Base-by-base conservation (phyloP, 1,284 basidiomycete species). In the Papiliotrema fonsecae region DNA sequence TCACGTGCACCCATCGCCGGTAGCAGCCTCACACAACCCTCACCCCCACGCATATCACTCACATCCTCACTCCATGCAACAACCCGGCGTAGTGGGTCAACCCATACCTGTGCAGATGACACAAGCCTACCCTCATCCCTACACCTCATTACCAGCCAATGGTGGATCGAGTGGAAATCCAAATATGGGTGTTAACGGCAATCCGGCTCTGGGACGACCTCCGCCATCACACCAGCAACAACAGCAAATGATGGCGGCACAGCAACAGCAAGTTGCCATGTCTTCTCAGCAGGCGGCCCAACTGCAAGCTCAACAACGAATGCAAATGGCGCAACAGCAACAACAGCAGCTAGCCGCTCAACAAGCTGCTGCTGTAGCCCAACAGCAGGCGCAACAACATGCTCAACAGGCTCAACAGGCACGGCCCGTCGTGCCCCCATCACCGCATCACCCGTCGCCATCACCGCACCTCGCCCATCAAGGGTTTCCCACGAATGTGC, bases 401-500 rank as follows among this genome's bases (percentile, higher is more conserved):
- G 56, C 58, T 31, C 61, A 60, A 31, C 54, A 53, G 27, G 49
- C 51, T 16, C 47, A 50, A 37, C 58, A 58, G 41, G 47, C 37
- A 28, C 44, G 51, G 24, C 47, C 52, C 22, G 51, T 48, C 26
- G 49, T 62, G 16, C 58, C 64, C 19, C 60, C 61, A 18, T 58
- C 58, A 18, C 63, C 62, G 16, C 64, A 65, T 49, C 64, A 66
- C 45, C 64, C 64, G 3, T 58, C 60, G 9, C 63, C 66, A 28
- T 69, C 65, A 10, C 69, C 69, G 11, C 69, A 71, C 51, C 42
- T 71, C 35, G 49, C 61, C 13, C 67, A 69, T 43, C 66, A 68
- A 45, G 63, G 59, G 19, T 68, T 65, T 50, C 57, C 61, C 14
- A 53, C 47, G 7, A 47, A 45, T 19, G 49, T 65, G 26, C 60